Evolutionary conservation across 495 filamentous ascomycete genomes (phyloP).

Genomic region (Clohesyomyces aquaticus): DNA sequence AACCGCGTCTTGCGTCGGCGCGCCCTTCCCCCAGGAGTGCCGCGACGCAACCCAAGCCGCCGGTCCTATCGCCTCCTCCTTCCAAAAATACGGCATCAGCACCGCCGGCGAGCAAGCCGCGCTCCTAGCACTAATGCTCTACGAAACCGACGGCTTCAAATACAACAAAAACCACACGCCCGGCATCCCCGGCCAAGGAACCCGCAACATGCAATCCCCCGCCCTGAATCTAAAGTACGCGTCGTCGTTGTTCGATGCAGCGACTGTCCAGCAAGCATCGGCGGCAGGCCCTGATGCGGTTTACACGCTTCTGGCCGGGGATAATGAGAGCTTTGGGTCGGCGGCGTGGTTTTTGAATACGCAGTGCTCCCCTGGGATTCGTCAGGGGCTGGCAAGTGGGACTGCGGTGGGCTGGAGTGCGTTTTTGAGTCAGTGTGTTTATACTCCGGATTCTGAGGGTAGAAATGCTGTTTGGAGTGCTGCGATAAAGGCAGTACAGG

Average conservation of each 20-base stretch:
- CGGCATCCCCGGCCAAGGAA: constrained; percentile 70
- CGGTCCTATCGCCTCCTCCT: constrained; percentile 58
- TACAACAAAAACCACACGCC: constrained; percentile 48
- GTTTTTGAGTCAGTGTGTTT: no score
- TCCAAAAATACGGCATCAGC: constrained; percentile 60
- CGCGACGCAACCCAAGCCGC: constrained; percentile 66
- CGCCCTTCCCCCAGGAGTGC: constrained; percentile 61
- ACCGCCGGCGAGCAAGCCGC: constrained; percentile 43
- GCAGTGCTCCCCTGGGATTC: no score
- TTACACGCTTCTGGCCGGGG: constrained; percentile 60
- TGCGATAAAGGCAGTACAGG: no score
- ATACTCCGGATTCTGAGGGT: no score
- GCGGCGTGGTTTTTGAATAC: constrained; percentile 75
- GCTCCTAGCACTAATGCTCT: constrained; percentile 48
- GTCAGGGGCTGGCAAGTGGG: no score
- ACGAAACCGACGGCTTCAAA: constrained; percentile 63
- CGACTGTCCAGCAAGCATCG: constrained; percentile 27
- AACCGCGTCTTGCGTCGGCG: constrained; percentile 53
- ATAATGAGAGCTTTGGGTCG: constrained; percentile 68
- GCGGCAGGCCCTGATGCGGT: constrained; percentile 52
- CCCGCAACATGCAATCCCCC: constrained; percentile 75
- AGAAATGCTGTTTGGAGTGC: no score
- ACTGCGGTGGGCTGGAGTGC: no score
- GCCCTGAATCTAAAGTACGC: constrained; percentile 66
- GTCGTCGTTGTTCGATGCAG: constrained; percentile 26